Conservation (phyloP, 2,329 filamentous ascomycete species). For the Rhinocladiella mackenziei region DNA sequence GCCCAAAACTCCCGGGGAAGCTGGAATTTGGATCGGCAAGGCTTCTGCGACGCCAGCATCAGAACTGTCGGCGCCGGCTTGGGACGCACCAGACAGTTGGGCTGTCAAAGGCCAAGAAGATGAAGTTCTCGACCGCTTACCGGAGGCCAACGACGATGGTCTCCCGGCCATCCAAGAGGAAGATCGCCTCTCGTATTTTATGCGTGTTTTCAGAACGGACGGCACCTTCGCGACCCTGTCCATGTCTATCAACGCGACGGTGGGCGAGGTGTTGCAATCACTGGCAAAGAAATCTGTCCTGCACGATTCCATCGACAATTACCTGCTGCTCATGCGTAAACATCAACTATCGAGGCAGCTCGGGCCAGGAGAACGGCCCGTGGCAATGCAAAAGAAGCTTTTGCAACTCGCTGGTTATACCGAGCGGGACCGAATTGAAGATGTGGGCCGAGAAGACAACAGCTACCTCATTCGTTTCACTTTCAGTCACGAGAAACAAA, state of each 20-base stretch:
- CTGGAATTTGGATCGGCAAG: conserved; percentile 34
- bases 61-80: conserved; percentile 54
- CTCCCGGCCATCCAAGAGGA: conserved; percentile 68
- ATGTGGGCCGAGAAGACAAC: conserved; percentile 93
- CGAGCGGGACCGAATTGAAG: conserved; percentile 79
- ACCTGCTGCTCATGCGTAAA: conserved; percentile 91
- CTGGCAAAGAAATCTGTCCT: conserved; percentile 92
- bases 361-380: conserved; percentile 70
- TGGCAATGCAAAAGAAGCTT: conserved; percentile 86
- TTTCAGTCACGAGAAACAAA: conserved; percentile 85
- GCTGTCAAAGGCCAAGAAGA: conserved; percentile 66
- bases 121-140: conserved; percentile 35
- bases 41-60: conserved; percentile 34
- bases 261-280: conserved; percentile 80
- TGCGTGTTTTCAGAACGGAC: conserved; percentile 90
- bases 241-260: conserved; percentile 75
- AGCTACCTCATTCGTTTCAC: conserved; percentile 95
- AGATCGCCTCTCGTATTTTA: conserved; percentile 75
- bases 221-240: conserved; percentile 92
- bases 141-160: conserved; percentile 58
- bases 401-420: conserved; percentile 90
- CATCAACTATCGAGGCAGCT: conserved; percentile 84
- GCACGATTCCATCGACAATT: conserved; percentile 85
- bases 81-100: conserved; percentile 97
- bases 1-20: conserved; percentile 61